Conservation (phyloP, 768 basidiomycete genomes). For the Boletus insuetus region DNA sequence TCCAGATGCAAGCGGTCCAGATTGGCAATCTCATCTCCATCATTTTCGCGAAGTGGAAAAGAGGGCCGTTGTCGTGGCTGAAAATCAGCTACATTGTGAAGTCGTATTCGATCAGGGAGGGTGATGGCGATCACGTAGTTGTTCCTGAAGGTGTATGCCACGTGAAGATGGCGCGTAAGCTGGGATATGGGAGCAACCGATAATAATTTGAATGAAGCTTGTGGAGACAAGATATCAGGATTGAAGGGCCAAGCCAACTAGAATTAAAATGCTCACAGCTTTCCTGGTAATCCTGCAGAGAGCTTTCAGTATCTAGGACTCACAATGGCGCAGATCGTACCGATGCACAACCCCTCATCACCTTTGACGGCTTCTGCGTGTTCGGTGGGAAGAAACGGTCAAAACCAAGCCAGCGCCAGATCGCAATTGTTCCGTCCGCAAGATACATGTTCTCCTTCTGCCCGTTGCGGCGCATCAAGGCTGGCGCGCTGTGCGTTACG, state of each 20-base stretch:
- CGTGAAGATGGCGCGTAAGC: constrained; percentile 34
- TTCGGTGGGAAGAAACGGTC: constrained; percentile 61
- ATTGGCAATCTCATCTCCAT: constrained; percentile 20
- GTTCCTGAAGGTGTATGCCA: constrained; percentile 43
- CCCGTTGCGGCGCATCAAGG: constrained; percentile 39
- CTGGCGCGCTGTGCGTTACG: constrained; percentile 51
- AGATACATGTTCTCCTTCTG: constrained; percentile 25
- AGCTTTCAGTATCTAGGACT: background rate
- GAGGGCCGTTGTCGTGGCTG: constrained; percentile 40
- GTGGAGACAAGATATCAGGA: constrained; percentile 5
- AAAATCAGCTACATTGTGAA: constrained; percentile 49
- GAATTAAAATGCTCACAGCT: constrained; percentile 49
- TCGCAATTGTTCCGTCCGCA: constrained; percentile 49
- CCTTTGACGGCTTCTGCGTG: constrained; percentile 30
- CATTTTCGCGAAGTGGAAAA: constrained; percentile 37
- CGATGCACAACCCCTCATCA: constrained; percentile 57
- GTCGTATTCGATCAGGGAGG: constrained; percentile 36
- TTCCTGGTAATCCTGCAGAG: constrained; percentile 68
- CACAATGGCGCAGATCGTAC: constrained; percentile 36
- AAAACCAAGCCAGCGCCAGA: constrained; percentile 70
- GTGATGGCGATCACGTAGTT: constrained; percentile 56
- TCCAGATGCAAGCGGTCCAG: constrained; percentile 26
- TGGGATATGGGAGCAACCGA: constrained; percentile 47
- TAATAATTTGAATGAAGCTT: constrained; percentile 67
- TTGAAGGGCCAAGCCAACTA: background rate